Evolutionary conservation across 257 asterid genomes (phyloP).

Genomic region (Linderniella brevidens): DNA sequence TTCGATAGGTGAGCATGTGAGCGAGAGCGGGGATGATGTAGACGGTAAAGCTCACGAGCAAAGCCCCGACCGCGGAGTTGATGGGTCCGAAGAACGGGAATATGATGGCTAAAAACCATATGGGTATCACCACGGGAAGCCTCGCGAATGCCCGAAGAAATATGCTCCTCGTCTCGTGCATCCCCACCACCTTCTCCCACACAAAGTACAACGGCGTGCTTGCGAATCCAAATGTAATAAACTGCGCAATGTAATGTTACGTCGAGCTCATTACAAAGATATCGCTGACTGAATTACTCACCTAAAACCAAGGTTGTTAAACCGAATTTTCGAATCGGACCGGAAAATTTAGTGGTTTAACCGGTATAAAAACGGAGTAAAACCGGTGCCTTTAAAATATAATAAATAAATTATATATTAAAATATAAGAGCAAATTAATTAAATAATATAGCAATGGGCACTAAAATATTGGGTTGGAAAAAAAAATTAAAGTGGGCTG

Average conservation of each 20-base stretch:
- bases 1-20: constrained; percentile 17
- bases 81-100: constrained; percentile 23
- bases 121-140: constrained; percentile 15
- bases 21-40: constrained; percentile 18
- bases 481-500: no score
- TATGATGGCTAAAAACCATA: constrained; percentile 14
- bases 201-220: constrained; percentile 17
- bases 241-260: background rate
- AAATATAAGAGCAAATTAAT: no score
- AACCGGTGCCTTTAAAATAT: no score
- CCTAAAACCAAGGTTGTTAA: no score
- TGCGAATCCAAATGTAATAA: constrained; percentile 19
- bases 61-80: constrained; percentile 18
- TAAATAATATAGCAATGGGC: no score
- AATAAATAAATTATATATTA: no score
- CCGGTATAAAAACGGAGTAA: no score
- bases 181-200: constrained; percentile 15
- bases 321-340: no score
- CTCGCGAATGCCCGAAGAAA: constrained; percentile 16
- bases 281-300: no score
- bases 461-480: no score
- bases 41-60: constrained; percentile 17
- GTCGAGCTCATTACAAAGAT: no score
- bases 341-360: no score
- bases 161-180: constrained; percentile 17